phyloP scores from a whole-genome alignment of 1,284 basidiomycete species.

The Vanrija sp. region DNA sequence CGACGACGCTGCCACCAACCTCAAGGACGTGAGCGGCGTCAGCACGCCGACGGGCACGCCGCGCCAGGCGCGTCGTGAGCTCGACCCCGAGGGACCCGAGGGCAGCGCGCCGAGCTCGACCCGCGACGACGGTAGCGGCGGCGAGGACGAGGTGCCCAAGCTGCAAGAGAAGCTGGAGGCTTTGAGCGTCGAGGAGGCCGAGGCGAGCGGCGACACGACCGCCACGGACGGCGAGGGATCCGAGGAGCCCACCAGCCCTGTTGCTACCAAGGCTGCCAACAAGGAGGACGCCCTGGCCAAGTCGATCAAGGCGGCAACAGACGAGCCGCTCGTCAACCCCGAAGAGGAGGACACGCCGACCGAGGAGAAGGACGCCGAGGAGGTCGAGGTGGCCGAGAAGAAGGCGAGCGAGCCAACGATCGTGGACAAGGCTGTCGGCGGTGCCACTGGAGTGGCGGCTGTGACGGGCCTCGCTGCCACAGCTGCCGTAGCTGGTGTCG shows the following conservation, averaged over 20 bases:
- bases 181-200: neutral
- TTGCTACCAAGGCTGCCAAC: constrained; percentile 10
- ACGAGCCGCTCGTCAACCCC: constrained; percentile 7
- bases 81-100: constrained; percentile 24
- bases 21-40: constrained; percentile 41
- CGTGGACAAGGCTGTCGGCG: neutral
- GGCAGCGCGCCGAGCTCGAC: constrained; percentile 18
- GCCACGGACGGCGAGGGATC: neutral
- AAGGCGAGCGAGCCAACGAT: neutral
- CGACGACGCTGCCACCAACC: constrained; percentile 28
- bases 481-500: neutral
- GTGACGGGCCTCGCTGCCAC: neutral
- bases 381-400: neutral
- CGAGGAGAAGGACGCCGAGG: constrained; percentile 4
- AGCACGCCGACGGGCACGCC: constrained; percentile 43
- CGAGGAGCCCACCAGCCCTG: neutral
- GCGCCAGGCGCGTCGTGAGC: constrained; percentile 28
- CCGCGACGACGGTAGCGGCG: neutral
- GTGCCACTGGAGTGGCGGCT: neutral
- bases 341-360: constrained; percentile 18
- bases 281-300: constrained; percentile 16
- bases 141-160: neutral
- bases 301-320: constrained; percentile 4
- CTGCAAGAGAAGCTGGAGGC: neutral
- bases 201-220: neutral